Evolutionary conservation across 495 filamentous ascomycete species (phyloP).

Genomic region (Lasiosphaeria hispida): DNA sequence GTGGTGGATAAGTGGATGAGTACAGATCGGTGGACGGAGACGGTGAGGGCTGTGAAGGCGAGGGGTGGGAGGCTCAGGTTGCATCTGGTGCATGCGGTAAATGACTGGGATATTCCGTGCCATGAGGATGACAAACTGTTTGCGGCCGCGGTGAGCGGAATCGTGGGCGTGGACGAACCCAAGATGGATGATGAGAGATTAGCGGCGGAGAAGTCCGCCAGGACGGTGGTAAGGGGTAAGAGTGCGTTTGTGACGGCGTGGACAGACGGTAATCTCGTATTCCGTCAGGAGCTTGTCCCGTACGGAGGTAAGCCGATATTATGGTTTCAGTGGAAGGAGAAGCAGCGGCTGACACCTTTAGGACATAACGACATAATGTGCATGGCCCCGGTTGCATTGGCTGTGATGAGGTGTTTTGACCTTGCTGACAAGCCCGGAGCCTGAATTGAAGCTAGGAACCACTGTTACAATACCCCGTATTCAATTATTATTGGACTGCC

Average conservation of each 20-base stretch:
- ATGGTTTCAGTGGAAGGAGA: not conserved
- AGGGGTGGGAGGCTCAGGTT: constrained; percentile 51
- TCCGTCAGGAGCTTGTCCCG: constrained; percentile 54
- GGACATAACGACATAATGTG: constrained; percentile 59
- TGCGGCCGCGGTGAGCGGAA: constrained; percentile 52
- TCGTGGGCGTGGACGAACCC: constrained; percentile 33
- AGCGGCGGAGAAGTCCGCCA: constrained; percentile 39
- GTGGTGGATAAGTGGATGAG: constrained; percentile 56
- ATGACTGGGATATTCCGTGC: constrained; percentile 77
- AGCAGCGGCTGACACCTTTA: constrained; percentile 28
- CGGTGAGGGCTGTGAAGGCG: constrained; percentile 47
- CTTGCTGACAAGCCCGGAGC: not conserved
- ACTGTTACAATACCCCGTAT: too few species aligned
- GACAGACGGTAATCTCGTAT: constrained; percentile 38
- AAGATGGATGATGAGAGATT: constrained; percentile 30
- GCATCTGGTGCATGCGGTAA: constrained; percentile 70
- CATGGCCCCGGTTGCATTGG: constrained; percentile 55
- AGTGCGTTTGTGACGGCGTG: constrained; percentile 42
- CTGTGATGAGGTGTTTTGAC: constrained; percentile 63
- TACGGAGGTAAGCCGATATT: constrained; percentile 51
- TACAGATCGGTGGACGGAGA: constrained; percentile 40
- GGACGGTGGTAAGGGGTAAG: constrained; percentile 37
- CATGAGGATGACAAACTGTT: constrained; percentile 57
- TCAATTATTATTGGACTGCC: too few species aligned
- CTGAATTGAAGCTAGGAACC: too few species aligned